These are phyloP conservation scores for Ogataea siamensis DNA, from an alignment of 805 yeast species.

Conservation along the genomic window DNA sequence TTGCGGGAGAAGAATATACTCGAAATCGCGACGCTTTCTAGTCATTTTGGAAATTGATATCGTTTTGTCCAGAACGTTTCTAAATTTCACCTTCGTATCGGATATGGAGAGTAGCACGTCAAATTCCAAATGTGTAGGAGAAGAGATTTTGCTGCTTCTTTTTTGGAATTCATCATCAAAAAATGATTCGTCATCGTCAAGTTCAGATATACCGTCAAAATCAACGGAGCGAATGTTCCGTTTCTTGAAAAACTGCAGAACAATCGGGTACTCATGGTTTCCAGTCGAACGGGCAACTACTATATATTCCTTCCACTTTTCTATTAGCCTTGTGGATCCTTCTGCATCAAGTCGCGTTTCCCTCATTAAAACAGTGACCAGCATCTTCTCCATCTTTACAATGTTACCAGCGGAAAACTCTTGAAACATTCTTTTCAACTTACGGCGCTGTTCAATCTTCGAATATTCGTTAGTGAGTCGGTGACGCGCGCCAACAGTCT, in stretches of 20 bases:
- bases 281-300: conserved; percentile 70
- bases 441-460: conserved; percentile 22
- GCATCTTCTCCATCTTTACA: conserved; percentile 62
- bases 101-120: conserved; percentile 21
- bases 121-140: conserved; percentile 17
- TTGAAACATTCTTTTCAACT: conserved; percentile 30
- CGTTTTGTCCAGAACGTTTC: conserved; percentile 69
- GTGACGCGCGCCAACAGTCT: conserved; percentile 25
- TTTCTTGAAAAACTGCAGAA: conserved; percentile 59
- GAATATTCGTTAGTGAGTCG: conserved; percentile 18
- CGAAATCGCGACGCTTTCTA: conserved; percentile 11
- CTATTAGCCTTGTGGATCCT: conserved; percentile 54
- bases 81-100: conserved; percentile 46
- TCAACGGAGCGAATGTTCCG: conserved; percentile 35
- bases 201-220: conserved; percentile 7
- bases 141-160: conserved; percentile 1
- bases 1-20: conserved; percentile 54
- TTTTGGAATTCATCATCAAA: conserved; percentile 12
- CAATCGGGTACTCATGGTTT: conserved; percentile 47
- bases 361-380: conserved; percentile 53
- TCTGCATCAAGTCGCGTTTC: conserved; percentile 29
- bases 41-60: conserved; percentile 45
- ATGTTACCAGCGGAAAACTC: conserved; percentile 55
- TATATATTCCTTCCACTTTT: conserved; percentile 78
- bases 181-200: conserved; percentile 12